Evolutionary conservation across 352 stramenopile species (phyloP), one percentile per base, ranked within the genome.

Genomic region (Pythium phragmitis): DNA sequence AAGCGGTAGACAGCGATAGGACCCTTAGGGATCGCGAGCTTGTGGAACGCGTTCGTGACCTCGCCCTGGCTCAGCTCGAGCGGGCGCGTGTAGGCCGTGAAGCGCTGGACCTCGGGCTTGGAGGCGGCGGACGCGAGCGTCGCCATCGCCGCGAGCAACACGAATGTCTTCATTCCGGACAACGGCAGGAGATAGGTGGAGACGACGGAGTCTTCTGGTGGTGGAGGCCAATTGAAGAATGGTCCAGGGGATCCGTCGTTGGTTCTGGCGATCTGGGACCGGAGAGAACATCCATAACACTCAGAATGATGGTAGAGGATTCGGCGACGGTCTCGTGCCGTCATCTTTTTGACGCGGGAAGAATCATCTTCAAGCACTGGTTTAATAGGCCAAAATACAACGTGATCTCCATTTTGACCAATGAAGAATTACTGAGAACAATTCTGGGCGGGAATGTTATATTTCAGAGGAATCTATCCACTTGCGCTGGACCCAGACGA

Each of bases 1-100:
- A 94, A 94, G 50, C 80, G 82, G 63, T 90, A 89, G n/a, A 94
- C 81, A 14, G 85, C 80, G 60, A 94, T 92, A 19, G 85, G 85
- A 12, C 85, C 85, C 51, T 82, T 83, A 23, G 85, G 85, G 70
- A 94, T 92, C 60, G 70, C 36, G 36, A 94, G 74, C 12, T 63
- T 70, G 66, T 93, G 77, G 67, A 89, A 93, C 26, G 80, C 75
- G 70, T 93, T 93, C 36, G 79, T 89, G 41, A 93, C 80, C 46
- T 90, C 76, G 51, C 85, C 85, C 62, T 89, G 81, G n/a, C 64
- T 60, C 36, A 93, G 72, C 47, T 73, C 54, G 45, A 93, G 62
- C 9, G 85, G 72, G 30, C 72, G 76, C 52, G 80, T 93, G 63
- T 89, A 76, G 28, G 82, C 82, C 52, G 80, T 88, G 76, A 82